Evolutionary conservation across 176 grass and related monocot species (phyloP).

Genomic region (Avena insularis): DNA sequence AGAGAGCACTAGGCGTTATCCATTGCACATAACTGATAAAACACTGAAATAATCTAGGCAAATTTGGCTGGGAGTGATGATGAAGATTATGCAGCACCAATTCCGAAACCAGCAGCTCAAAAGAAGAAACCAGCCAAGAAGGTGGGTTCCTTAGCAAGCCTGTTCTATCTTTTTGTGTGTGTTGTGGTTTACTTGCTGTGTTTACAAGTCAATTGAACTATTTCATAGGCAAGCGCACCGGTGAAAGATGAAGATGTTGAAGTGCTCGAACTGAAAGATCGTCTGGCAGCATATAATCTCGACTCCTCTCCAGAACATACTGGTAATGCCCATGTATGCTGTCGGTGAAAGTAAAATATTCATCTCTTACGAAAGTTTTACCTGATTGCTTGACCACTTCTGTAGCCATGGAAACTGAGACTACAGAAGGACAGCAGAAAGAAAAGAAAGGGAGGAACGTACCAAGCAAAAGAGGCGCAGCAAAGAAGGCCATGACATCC

Average conservation of each 20-base stretch:
- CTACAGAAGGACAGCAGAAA: slow-evolving; percentile 8
- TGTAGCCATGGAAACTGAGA: slow-evolving; percentile 57
- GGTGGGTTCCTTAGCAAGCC: background rate
- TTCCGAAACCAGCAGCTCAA: slow-evolving; percentile 9
- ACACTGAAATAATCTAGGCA: slow-evolving; percentile 34
- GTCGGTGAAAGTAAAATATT: background rate
- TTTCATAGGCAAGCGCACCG: slow-evolving; percentile 39
- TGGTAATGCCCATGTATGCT: slow-evolving; percentile 40
- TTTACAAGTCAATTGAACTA: slow-evolving; percentile 22
- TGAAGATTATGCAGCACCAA: slow-evolving; percentile 30
- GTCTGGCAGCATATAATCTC: slow-evolving; percentile 51
- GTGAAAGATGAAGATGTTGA: slow-evolving; percentile 55
- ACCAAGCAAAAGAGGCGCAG: slow-evolving; percentile 52
- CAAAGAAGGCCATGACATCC: slow-evolving; percentile 43
- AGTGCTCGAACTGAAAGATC: slow-evolving; percentile 47
- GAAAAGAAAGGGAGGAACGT: slow-evolving; percentile 37
- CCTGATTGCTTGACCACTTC: slow-evolving; percentile 39
- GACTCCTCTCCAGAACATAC: slow-evolving; percentile 45
- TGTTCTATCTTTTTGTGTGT: background rate
- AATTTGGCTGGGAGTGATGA: slow-evolving; percentile 51
- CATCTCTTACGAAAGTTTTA: background rate
- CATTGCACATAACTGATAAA: background rate
- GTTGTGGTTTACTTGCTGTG: background rate
- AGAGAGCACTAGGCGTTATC: background rate
- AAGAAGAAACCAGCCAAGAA: slow-evolving; percentile 50